phyloP scores from a whole-genome alignment of 192 early-diverging fungal species.

The Linnemannia schmuckeri region DNA sequence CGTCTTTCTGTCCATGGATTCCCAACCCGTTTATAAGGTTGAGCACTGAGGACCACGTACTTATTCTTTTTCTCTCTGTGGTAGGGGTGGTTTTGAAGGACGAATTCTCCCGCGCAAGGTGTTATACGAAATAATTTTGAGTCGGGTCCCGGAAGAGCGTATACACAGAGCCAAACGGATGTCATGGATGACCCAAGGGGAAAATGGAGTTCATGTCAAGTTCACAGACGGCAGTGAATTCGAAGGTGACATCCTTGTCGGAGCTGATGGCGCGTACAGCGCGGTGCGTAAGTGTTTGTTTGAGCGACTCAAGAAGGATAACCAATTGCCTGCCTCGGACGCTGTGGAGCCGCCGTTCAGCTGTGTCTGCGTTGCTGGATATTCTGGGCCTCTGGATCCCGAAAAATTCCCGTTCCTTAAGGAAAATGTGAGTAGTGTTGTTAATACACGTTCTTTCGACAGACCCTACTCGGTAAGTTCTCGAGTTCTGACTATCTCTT shows the following conservation, averaged over 20 bases:
- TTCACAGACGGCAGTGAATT: not conserved
- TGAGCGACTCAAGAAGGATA: not conserved
- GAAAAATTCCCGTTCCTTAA: slow-evolving; percentile 8
- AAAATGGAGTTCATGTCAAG: slow-evolving; percentile 17
- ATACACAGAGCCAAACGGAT: slow-evolving; percentile 31
- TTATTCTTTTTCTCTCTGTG: not conserved
- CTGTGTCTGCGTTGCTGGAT: slow-evolving; percentile 17
- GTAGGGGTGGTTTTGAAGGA: slow-evolving; percentile 1
- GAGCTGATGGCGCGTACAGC: slow-evolving; percentile 28
- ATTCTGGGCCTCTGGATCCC: slow-evolving; percentile 3
- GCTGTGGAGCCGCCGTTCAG: not conserved
- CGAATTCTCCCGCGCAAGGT: not conserved
- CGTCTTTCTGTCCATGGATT: too few species aligned
- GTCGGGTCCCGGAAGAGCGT: slow-evolving; percentile 21
- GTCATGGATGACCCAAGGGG: slow-evolving; percentile 10
- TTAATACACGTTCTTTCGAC: not conserved
- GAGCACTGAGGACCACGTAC: too few species aligned
- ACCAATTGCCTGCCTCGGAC: slow-evolving; percentile 10
- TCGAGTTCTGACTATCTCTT: not conserved
- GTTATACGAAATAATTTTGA: not conserved
- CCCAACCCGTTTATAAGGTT: too few species aligned
- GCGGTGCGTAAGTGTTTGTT: slow-evolving; percentile 21
- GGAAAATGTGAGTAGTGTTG: not conserved
- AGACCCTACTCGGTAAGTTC: slow-evolving; percentile 12
- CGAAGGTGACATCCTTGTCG: slow-evolving; percentile 33